These are phyloP conservation scores for Lycium barbarum DNA, from an alignment of 257 asterid genomes.

Conservation along the genomic window DNA sequence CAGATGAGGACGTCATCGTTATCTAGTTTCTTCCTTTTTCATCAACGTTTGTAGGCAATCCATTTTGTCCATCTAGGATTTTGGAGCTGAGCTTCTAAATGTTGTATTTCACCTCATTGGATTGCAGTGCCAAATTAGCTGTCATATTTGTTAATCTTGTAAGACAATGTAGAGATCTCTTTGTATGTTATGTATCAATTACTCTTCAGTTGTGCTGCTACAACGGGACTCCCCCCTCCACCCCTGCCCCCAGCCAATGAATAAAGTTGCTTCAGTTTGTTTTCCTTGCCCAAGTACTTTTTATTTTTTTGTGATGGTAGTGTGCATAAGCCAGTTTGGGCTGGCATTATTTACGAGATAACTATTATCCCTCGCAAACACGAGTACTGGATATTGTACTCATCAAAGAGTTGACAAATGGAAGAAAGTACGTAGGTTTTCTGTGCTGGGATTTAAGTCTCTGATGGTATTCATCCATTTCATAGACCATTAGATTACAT, in stretches of 20 bases:
- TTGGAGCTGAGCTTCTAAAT: background rate
- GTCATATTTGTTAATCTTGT: background rate
- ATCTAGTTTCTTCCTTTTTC: constrained; percentile 29
- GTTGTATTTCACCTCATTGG: constrained; percentile 16
- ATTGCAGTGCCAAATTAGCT: background rate
- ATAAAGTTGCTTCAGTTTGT: background rate
- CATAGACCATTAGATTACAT: background rate
- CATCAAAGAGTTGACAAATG: background rate
- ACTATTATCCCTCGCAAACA: background rate
- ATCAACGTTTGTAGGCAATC: constrained; percentile 15
- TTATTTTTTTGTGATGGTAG: background rate
- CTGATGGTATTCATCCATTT: background rate
- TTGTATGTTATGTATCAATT: background rate
- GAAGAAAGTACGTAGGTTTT: background rate
- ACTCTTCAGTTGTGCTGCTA: background rate
- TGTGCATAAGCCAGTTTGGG: background rate
- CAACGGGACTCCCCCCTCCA: background rate
- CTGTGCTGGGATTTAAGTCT: background rate
- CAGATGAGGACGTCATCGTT: constrained; percentile 45
- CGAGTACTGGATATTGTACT: background rate
- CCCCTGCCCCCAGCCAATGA: background rate
- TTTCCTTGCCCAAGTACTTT: background rate
- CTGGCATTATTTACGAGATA: background rate
- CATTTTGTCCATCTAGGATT: background rate
- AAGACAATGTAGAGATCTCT: constrained; percentile 29